Evolutionary conservation across 495 filamentous ascomycete species (phyloP).

Genomic region (Thermochaetoides thermophila): DNA sequence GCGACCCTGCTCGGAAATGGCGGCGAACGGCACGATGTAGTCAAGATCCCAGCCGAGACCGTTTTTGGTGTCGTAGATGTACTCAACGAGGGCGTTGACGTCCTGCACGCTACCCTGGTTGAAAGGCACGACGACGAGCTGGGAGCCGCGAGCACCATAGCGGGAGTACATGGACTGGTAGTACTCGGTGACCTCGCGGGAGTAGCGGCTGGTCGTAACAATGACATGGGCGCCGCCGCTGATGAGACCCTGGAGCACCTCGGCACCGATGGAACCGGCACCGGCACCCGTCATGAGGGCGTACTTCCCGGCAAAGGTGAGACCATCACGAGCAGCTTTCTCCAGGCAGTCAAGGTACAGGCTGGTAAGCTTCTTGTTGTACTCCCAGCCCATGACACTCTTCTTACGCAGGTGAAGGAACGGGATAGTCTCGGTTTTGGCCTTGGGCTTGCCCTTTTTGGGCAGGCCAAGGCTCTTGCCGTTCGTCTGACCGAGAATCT

Average conservation of each 20-base stretch:
- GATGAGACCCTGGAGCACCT: constrained; percentile 90
- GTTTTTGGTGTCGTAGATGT: constrained; percentile 94
- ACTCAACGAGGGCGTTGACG: constrained; percentile 79
- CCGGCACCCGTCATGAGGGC: constrained; percentile 97
- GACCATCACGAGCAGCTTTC: constrained; percentile 68
- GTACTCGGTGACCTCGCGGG: constrained; percentile 94
- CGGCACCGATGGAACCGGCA: constrained; percentile 96
- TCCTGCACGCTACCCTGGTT: constrained; percentile 98
- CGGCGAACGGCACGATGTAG: constrained; percentile 90
- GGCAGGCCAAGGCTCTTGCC: constrained; percentile 38
- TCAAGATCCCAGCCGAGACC: constrained; percentile 97
- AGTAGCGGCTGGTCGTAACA: constrained; percentile 92
- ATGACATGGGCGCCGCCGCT: constrained; percentile 92
- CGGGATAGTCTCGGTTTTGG: constrained; percentile 91
- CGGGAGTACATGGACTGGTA: constrained; percentile 97
- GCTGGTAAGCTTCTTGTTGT: constrained; percentile 93
- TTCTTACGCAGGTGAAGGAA: constrained; percentile 97
- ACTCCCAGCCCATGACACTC: constrained; percentile 90
- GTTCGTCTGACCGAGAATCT: constrained; percentile 81
- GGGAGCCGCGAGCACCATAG: constrained; percentile 82
- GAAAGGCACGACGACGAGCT: constrained; percentile 95
- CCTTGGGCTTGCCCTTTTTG: constrained; percentile 64
- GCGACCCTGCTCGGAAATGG: constrained; percentile 92
- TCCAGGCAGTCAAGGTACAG: constrained; percentile 84
- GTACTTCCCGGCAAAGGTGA: constrained; percentile 89